Evolutionary conservation across 768 basidiomycete genomes (phyloP).

Genomic region (Ramaria sp.): DNA sequence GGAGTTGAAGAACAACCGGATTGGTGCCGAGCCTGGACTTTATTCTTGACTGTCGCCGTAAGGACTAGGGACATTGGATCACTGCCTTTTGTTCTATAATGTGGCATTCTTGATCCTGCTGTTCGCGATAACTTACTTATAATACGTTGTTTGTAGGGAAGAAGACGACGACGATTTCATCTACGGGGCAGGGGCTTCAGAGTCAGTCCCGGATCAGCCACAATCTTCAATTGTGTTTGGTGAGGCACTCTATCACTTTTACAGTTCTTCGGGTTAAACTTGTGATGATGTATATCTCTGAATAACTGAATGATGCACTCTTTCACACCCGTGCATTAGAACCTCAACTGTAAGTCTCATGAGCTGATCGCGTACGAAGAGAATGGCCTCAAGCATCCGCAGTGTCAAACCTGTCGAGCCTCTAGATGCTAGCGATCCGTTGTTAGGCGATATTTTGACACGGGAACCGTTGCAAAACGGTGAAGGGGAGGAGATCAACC

Average conservation of each 20-base stretch:
- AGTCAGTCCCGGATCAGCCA: slow-evolving; percentile 24
- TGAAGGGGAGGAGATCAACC: slow-evolving; percentile 8
- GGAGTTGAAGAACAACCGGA: too few relatives aligned
- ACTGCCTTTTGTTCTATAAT: neutral
- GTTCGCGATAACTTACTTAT: neutral
- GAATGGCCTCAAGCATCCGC: slow-evolving; percentile 18
- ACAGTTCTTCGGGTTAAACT: slow-evolving; percentile 10
- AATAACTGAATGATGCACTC: slow-evolving; percentile 24
- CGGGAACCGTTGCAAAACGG: slow-evolving; percentile 29
- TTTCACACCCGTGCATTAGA: slow-evolving; percentile 31
- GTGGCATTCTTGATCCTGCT: neutral
- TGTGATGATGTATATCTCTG: slow-evolving; percentile 21
- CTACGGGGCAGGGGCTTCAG: slow-evolving; percentile 46
- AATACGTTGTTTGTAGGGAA: slow-evolving; percentile 6
- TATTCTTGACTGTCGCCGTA: too few relatives aligned
- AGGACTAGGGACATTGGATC: too few relatives aligned
- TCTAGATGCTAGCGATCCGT: slow-evolving; percentile 31
- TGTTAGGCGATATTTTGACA: slow-evolving; percentile 40
- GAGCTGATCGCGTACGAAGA: neutral
- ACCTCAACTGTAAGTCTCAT: slow-evolving; percentile 50
- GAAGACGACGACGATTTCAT: slow-evolving; percentile 78
- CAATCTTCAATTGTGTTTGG: slow-evolving; percentile 18
- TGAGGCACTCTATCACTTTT: slow-evolving; percentile 27
- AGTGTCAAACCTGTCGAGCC: slow-evolving; percentile 24
- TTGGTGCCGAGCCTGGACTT: too few relatives aligned